Evolutionary conservation across 164 flowering plant species (phyloP).

Genomic region (Hamamelis virginiana): DNA sequence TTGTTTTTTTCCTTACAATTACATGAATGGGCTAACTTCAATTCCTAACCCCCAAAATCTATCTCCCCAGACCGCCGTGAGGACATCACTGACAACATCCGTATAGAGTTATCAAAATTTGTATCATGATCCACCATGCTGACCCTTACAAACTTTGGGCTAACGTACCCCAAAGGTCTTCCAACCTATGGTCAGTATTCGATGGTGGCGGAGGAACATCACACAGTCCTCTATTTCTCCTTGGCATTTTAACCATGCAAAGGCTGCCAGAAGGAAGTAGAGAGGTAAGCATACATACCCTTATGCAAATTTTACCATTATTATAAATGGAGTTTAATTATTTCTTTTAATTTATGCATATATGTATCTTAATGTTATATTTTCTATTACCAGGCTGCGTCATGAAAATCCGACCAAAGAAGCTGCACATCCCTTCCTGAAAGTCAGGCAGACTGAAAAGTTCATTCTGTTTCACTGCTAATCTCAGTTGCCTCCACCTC

Average conservation of each 20-base stretch:
- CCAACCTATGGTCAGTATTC: constrained; percentile 67
- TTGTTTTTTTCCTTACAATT: no score
- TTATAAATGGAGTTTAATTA: no score
- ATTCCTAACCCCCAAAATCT: no score
- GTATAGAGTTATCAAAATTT: constrained; percentile 17
- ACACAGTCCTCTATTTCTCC: constrained; percentile 63
- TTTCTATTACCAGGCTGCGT: constrained; percentile 62
- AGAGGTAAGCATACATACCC: no score
- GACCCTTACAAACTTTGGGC: constrained; percentile 40
- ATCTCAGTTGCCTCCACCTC: no score
- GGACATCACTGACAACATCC: constrained; percentile 24
- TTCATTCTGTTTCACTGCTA: constrained; percentile 22
- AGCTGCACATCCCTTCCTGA: constrained; percentile 40
- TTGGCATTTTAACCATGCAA: constrained; percentile 91
- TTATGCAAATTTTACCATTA: no score
- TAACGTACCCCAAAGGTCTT: constrained; percentile 57
- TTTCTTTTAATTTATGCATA: no score
- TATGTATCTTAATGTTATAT: no score
- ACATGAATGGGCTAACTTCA: no score
- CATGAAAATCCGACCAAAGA: constrained; percentile 23
- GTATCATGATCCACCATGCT: constrained; percentile 43
- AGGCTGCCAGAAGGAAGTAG: constrained; percentile 51
- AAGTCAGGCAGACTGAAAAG: constrained; percentile 58
- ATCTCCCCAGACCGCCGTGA: background rate
- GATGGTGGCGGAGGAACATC: constrained; percentile 45